Conservation (phyloP, 2,329 filamentous ascomycete species). For the Nigrograna mackinnonii region DNA sequence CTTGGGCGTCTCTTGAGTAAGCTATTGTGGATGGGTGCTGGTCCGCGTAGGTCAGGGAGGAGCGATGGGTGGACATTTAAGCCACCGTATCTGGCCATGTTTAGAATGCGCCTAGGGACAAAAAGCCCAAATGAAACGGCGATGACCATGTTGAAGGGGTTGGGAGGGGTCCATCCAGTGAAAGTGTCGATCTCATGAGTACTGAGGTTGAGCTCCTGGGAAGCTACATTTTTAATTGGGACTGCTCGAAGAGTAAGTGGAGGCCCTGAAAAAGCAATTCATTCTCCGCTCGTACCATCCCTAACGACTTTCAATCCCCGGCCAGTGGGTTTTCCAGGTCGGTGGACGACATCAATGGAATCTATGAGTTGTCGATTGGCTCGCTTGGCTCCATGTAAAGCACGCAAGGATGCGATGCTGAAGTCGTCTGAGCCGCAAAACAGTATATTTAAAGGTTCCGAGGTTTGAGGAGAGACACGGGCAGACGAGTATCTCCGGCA, state of each 20-base stretch:
- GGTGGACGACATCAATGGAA: conserved; percentile 85
- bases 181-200: conserved; percentile 83
- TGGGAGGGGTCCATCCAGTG: conserved; percentile 66
- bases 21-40: conserved; percentile 86
- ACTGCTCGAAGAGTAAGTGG: conserved; percentile 53
- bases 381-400: conserved; percentile 65
- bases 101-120: conserved; percentile 76
- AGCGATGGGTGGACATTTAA: conserved; percentile 93
- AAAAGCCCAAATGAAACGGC: conserved; percentile 95
- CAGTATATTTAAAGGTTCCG: conserved; percentile 73
- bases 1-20: conserved; percentile 63
- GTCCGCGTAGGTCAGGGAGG: conserved; percentile 82
- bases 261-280: neutral
- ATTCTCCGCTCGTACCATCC: conserved; percentile 56
- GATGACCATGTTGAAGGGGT: conserved; percentile 71
- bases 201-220: conserved; percentile 64
- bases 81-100: conserved; percentile 75
- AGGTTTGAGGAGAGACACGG: conserved; percentile 13
- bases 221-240: conserved; percentile 68
- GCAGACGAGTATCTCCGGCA: conserved; percentile 12
- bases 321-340: conserved; percentile 77
- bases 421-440: conserved; percentile 96
- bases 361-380: conserved; percentile 40
- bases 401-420: conserved; percentile 75
- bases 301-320: conserved; percentile 71